These are phyloP conservation scores for Cryptococcus sp. DNA, from an alignment of 1,284 basidiomycete genomes.

Conservation along the genomic window DNA sequence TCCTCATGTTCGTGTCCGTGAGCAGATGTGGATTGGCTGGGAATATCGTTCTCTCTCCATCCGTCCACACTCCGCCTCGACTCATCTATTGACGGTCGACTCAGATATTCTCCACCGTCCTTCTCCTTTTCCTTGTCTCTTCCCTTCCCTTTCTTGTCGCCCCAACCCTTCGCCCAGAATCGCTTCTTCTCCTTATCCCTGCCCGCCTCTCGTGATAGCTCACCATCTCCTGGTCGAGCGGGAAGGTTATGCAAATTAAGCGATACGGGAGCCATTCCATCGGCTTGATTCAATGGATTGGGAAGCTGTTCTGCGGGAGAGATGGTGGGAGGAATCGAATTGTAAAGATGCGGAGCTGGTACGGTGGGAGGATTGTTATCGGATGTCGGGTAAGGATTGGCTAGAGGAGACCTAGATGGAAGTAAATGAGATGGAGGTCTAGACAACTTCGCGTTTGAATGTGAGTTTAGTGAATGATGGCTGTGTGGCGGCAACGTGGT, in stretches of 20 bases:
- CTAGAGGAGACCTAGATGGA: slow-evolving; percentile 15
- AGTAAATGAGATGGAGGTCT: not conserved
- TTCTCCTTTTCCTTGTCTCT: slow-evolving; percentile 16
- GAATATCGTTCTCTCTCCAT: slow-evolving; percentile 11
- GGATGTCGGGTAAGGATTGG: slow-evolving; percentile 13
- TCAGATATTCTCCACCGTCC: slow-evolving; percentile 7
- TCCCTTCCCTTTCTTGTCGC: slow-evolving; percentile 24
- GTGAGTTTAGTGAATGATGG: slow-evolving; percentile 1
- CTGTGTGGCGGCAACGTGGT: slow-evolving; percentile 12
- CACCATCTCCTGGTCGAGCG: slow-evolving; percentile 7
- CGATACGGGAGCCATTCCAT: too few relatives aligned
- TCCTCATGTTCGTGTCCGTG: slow-evolving; percentile 26
- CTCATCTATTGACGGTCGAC: slow-evolving; percentile 21
- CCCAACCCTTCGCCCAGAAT: slow-evolving; percentile 36
- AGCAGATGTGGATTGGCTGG: slow-evolving; percentile 18
- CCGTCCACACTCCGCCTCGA: slow-evolving; percentile 11
- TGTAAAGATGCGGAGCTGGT: slow-evolving; percentile 1
- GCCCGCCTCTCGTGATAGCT: slow-evolving; percentile 7
- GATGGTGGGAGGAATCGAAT: not conserved
- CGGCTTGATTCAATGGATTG: not conserved
- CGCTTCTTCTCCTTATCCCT: slow-evolving; percentile 38
- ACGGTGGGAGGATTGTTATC: not conserved
- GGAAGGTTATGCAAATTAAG: slow-evolving; percentile 1
- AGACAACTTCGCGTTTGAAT: not conserved
- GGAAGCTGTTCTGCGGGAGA: slow-evolving; percentile 3